phyloP scores from a whole-genome alignment of 169 alveolate genomes.

The Cystoisospora suis region DNA sequence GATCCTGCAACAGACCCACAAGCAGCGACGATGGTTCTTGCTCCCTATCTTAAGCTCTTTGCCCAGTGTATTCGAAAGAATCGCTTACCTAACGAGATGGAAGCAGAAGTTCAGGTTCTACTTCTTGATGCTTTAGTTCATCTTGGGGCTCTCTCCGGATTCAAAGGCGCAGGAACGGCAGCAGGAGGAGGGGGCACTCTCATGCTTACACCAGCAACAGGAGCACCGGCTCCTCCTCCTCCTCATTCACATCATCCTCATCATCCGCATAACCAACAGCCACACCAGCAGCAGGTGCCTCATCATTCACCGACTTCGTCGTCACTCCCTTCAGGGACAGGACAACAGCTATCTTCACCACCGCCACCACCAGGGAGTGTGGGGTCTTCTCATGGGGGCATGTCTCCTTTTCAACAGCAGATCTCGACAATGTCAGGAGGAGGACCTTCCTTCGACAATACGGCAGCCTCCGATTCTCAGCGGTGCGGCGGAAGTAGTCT shows the following conservation, averaged over 20 bases:
- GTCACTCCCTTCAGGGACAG: too few relatives aligned
- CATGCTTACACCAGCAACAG: neutral
- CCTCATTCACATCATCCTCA: neutral
- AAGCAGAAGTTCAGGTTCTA: conserved; percentile 23
- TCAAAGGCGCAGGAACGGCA: neutral
- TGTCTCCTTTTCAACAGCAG: too few relatives aligned
- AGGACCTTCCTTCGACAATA: too few relatives aligned
- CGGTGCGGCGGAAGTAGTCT: too few relatives aligned
- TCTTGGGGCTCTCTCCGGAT: conserved; percentile 15
- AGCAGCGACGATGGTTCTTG: conserved; percentile 17
- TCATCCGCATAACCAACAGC: too few relatives aligned
- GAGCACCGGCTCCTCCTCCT: neutral
- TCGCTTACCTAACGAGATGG: conserved; percentile 35
- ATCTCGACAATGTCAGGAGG: too few relatives aligned
- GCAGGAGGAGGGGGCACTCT: neutral
- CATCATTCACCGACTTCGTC: too few relatives aligned
- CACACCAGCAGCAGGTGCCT: conserved; percentile 25
- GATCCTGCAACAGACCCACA: conserved; percentile 10
- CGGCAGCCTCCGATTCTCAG: too few relatives aligned
- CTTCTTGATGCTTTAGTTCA: conserved; percentile 34
- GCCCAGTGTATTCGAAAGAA: conserved; percentile 40
- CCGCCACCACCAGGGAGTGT: too few relatives aligned
- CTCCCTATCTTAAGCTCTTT: conserved; percentile 40
- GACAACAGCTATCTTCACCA: too few relatives aligned
- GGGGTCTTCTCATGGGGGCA: too few relatives aligned